Evolutionary conservation across 306 rosid genomes (phyloP), one percentile per base, ranked within the genome.

Genomic region (Dalbergia oliveri): DNA sequence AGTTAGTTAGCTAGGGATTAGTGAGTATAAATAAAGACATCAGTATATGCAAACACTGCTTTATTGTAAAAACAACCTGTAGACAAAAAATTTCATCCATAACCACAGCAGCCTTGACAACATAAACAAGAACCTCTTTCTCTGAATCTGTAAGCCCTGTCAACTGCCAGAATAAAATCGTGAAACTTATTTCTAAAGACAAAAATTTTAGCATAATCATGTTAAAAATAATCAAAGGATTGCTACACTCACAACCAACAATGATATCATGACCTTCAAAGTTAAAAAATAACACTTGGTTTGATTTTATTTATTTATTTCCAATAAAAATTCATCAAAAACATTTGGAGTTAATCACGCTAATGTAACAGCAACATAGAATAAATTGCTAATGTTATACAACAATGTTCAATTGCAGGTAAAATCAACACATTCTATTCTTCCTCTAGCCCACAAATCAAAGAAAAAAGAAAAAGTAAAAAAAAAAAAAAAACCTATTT

Each of bases 71-170:
- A 50, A 69, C 65, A 77, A 95, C 98, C 99, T 95, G 99, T 67
- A 81, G 80, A 86, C 80, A 67, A 86, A 90, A 95, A 68, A 93
- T 93, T 69, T 91, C 93, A 75, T 95, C 94, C 94, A 93, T 88
- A 76, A 93, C 80, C 72, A 81, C 68, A 79, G 99, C 98, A 68
- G 96, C 97, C 87, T 87, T 91, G 79, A 95, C 82, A 69, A 93
- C 76, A 51, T 81, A 81, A 74, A 12, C 87, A 56, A 95, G 86
- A 88, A 91, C 97, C 80, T 88, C 91, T 86, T 61, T 90, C 80
- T 93, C 99, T 41, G 90, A 85, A 73, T 90, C 92, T 9, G 88
- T 64, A 75, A 93, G 88, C 79, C 88, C 97, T 59, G 86, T 74
- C 90, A 95, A 82, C 99, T 93, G 90, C 86, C 75, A 83, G 43